Percentiles rank a stretch among this genome's conserved stretches.
Evolutionary conservation across 305 asterid species (phyloP).

Genomic region (Fraxinus ornus): DNA sequence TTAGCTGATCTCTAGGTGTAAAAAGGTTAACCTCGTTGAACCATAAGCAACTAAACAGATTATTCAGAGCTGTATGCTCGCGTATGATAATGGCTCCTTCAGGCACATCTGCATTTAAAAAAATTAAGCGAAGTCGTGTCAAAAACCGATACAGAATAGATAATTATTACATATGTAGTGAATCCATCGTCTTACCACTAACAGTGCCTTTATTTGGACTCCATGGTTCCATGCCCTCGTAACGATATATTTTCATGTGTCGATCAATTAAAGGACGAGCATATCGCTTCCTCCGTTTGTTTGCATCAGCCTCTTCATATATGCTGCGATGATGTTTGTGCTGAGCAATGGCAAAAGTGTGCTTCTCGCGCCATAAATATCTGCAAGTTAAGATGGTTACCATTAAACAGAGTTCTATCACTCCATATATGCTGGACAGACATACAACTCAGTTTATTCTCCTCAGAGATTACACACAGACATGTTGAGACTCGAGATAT

Average conservation of each 20-base stretch:
- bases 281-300: conserved; percentile 91
- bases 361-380: conserved; percentile 86
- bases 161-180: background rate
- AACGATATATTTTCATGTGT: conserved; percentile 77
- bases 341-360: conserved; percentile 95
- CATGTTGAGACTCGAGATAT: background rate
- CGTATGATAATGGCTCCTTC: conserved; percentile 97
- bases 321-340: conserved; percentile 81
- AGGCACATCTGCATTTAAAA: conserved; percentile 73
- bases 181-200: conserved; percentile 52
- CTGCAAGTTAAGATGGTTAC: conserved; percentile 38
- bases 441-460: background rate
- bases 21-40: conserved; percentile 93
- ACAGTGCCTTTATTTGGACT: conserved; percentile 48
- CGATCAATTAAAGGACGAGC: conserved; percentile 94
- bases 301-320: conserved; percentile 93
- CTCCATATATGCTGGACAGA: background rate
- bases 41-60: conserved; percentile 96
- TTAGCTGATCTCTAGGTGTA: conserved; percentile 96
- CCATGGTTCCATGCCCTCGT: conserved; percentile 94
- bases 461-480: background rate
- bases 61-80: conserved; percentile 74
- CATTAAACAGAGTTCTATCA: conserved; percentile 6
- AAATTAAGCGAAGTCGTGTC: background rate
- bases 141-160: background rate